These are phyloP conservation scores for Globisporangium recalcitrans DNA, from an alignment of 352 stramenopile genomes.

Conservation along the genomic window DNA sequence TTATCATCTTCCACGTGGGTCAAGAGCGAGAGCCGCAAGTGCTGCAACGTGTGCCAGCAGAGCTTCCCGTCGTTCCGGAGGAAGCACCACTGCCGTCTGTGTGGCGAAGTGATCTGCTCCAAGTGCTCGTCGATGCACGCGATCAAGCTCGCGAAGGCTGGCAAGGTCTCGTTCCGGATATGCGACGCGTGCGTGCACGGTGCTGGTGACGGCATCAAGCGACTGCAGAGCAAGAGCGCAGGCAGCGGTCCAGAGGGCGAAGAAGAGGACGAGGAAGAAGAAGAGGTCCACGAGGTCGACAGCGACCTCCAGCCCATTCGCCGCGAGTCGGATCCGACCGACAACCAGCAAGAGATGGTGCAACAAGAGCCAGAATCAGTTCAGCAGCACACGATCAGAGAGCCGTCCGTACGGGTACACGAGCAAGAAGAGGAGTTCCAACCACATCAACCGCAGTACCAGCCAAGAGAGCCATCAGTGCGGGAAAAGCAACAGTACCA, in stretches of 20 bases:
- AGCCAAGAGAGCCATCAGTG: not conserved
- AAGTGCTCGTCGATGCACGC: constrained; percentile 67
- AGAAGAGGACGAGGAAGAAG: constrained; percentile 13
- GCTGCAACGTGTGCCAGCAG: constrained; percentile 50
- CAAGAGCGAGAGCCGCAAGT: constrained; percentile 41
- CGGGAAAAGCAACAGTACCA: not conserved
- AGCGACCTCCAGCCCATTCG: constrained; percentile 5
- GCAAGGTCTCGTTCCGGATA: constrained; percentile 54
- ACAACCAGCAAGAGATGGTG: constrained; percentile 2
- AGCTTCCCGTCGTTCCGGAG: constrained; percentile 51
- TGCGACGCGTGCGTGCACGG: constrained; percentile 46
- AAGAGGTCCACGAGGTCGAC: constrained; percentile 9
- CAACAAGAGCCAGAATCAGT: constrained; percentile 5
- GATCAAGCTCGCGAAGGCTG: constrained; percentile 50
- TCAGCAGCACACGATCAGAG: not conserved
- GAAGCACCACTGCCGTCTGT: constrained; percentile 73
- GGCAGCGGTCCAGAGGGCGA: constrained; percentile 9
- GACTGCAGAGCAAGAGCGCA: constrained; percentile 11
- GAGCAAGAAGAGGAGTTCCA: not conserved
- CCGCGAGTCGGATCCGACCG: not conserved
- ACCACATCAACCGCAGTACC: not conserved
- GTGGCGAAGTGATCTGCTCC: constrained; percentile 61
- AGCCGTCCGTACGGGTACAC: not conserved
- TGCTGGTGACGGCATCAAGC: constrained; percentile 20
- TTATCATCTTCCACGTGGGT: constrained; percentile 54